Evolutionary conservation across 129 eudicot genomes (phyloP).

Genomic region (sunflower (Helianthus annuus)): DNA sequence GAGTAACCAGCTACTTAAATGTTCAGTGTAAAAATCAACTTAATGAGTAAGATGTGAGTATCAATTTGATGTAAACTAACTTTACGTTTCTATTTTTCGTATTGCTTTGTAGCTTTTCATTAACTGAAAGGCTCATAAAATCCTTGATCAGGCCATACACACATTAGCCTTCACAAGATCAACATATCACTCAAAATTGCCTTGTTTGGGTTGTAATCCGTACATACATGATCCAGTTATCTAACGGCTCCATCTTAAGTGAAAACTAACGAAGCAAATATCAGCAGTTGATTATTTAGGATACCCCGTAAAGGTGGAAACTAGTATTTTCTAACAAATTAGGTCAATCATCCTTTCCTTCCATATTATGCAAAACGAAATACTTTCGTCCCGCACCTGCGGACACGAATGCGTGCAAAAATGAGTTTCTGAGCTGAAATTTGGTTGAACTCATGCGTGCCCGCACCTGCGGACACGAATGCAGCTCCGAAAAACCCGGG

Average conservation of each 20-base stretch:
- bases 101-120: neutral
- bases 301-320: neutral
- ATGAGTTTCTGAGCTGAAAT: too few relatives aligned
- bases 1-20: slow-evolving; percentile 5
- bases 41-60: slow-evolving; percentile 11
- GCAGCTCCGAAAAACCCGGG: too few relatives aligned
- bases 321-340: neutral
- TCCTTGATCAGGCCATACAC: neutral
- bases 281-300: neutral
- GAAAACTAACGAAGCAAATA: neutral
- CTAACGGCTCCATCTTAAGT: neutral
- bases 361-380: neutral
- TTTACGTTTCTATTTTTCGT: neutral
- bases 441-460: too few relatives aligned
- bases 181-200: neutral
- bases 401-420: too few relatives aligned
- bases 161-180: slow-evolving; percentile 12
- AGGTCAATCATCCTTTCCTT: neutral
- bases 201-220: neutral
- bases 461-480: too few relatives aligned
- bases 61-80: slow-evolving; percentile 1
- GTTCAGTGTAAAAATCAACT: neutral
- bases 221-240: neutral
- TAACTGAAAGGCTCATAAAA: too few relatives aligned
- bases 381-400: neutral